These are phyloP conservation scores for Cutaneotrichosporon sp. DNA, from an alignment of 1,284 basidiomycete species.

Conservation along the genomic window DNA sequence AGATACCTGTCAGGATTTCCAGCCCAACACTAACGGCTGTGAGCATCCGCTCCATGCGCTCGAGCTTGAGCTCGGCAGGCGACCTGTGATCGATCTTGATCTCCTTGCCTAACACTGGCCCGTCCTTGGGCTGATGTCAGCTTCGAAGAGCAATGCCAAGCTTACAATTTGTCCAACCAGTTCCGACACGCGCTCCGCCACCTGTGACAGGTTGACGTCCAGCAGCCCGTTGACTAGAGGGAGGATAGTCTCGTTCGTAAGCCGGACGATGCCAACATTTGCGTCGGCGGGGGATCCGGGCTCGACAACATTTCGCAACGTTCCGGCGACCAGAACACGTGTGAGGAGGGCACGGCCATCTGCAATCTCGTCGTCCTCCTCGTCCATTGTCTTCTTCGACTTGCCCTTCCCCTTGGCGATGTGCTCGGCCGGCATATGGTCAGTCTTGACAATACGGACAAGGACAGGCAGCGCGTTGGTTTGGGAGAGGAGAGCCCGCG, in stretches of 20 bases:
- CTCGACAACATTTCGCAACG: conserved; percentile 67
- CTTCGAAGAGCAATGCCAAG: background rate
- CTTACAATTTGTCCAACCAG: conserved; percentile 57
- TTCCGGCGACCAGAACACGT: conserved; percentile 69
- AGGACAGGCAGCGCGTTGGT: conserved; percentile 65
- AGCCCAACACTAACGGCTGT: conserved; percentile 71
- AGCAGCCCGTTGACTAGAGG: conserved; percentile 68
- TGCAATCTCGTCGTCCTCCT: conserved; percentile 30
- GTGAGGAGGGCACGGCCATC: conserved; percentile 52
- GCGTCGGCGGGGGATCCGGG: conserved; percentile 62
- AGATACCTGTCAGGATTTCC: conserved; percentile 79
- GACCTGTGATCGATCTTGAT: conserved; percentile 61
- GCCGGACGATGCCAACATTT: conserved; percentile 46
- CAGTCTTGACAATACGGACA: conserved; percentile 59
- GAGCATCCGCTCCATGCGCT: conserved; percentile 66
- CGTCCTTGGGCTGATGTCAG: conserved; percentile 24
- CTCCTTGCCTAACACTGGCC: conserved; percentile 31
- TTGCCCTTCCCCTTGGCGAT: conserved; percentile 51
- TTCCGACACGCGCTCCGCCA: conserved; percentile 55
- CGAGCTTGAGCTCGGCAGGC: conserved; percentile 62
- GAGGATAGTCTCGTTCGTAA: conserved; percentile 61
- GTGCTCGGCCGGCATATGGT: conserved; percentile 28
- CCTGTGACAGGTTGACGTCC: conserved; percentile 59
- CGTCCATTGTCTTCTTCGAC: conserved; percentile 21
- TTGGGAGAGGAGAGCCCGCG: conserved; percentile 59